phyloP scores from a whole-genome alignment of 164 flowering plant species.

The Magnolia kwangsiensis region DNA sequence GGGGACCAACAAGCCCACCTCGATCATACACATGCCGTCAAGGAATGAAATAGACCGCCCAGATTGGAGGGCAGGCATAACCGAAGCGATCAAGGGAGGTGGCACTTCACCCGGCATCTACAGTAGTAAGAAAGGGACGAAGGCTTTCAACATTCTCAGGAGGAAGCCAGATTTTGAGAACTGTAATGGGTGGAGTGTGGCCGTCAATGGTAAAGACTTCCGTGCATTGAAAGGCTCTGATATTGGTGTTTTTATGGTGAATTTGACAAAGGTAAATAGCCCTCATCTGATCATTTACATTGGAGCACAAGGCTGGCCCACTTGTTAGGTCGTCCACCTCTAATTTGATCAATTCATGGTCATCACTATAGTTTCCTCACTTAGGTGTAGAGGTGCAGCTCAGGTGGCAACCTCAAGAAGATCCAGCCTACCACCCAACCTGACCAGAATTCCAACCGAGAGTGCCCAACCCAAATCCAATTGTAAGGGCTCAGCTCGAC shows the following conservation, averaged over 20 bases:
- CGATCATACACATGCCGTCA: slow-evolving; percentile 44
- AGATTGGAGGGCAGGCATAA: slow-evolving; percentile 30
- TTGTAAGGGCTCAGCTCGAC: too few species aligned
- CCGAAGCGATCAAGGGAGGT: slow-evolving; percentile 30
- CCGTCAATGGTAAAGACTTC: slow-evolving; percentile 39
- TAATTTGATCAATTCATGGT: too few species aligned
- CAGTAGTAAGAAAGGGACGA: slow-evolving; percentile 35
- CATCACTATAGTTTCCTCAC: too few species aligned
- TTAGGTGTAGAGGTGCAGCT: too few species aligned
- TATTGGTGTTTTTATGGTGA: slow-evolving; percentile 71
- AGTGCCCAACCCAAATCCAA: too few species aligned
- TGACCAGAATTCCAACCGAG: too few species aligned
- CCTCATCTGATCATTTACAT: background rate
- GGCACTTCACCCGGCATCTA: slow-evolving; percentile 7
- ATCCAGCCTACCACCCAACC: too few species aligned
- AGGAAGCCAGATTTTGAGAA: slow-evolving; percentile 58
- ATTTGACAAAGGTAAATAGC: slow-evolving; percentile 56
- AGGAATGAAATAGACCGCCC: slow-evolving; percentile 12
- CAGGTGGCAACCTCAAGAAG: too few species aligned
- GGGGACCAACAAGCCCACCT: slow-evolving; percentile 33
- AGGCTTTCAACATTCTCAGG: slow-evolving; percentile 45
- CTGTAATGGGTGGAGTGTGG: slow-evolving; percentile 70
- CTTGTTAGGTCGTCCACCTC: background rate
- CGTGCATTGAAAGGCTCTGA: slow-evolving; percentile 36
- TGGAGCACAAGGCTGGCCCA: background rate